A percentile compares a stretch with the other conserved stretches of the same genome.
phyloP scores from a whole-genome alignment of 2,329 filamentous ascomycete species.

The Lojkania enalia region DNA sequence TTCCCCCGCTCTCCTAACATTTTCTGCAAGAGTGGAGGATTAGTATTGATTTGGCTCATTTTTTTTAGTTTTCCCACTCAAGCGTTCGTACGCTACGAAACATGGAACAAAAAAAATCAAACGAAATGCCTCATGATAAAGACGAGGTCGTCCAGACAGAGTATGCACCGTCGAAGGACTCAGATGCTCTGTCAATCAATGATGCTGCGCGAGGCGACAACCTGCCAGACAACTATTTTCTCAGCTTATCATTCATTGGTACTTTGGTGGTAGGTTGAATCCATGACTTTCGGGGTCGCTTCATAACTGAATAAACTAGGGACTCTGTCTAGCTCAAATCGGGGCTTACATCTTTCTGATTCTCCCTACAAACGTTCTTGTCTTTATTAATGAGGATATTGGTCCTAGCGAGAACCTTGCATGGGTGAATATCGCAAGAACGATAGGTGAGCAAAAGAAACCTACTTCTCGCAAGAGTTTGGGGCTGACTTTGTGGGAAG shows the following conservation, averaged over 20 bases:
- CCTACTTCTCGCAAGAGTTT: not conserved
- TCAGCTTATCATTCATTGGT: constrained; percentile 15
- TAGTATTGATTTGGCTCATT: no score
- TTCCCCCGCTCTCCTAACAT: no score
- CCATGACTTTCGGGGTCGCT: not conserved
- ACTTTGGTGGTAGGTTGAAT: constrained; percentile 10
- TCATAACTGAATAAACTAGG: constrained; percentile 1
- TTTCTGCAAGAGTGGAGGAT: no score
- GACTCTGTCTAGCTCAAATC: constrained; percentile 14
- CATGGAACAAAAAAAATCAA: not conserved
- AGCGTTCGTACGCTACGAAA: not conserved
- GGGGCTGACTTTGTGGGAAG: not conserved
- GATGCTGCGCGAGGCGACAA: constrained; percentile 17
- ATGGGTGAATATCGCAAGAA: constrained; percentile 17
- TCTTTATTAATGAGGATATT: constrained; percentile 16
- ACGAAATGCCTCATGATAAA: constrained; percentile 1
- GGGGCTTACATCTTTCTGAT: constrained; percentile 18
- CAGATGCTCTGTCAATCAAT: constrained; percentile 14
- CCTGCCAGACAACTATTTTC: constrained; percentile 14
- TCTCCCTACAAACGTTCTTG: constrained; percentile 17
- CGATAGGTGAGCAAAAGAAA: constrained; percentile 1
- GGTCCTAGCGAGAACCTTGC: constrained; percentile 11
- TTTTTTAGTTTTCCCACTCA: not conserved
- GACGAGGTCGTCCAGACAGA: constrained; percentile 10
- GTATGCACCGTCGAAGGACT: constrained; percentile 6